Evolutionary conservation across 2,329 filamentous ascomycete genomes (phyloP), one percentile per base, ranked within the genome.

Genomic region (Penicillium sp.): DNA sequence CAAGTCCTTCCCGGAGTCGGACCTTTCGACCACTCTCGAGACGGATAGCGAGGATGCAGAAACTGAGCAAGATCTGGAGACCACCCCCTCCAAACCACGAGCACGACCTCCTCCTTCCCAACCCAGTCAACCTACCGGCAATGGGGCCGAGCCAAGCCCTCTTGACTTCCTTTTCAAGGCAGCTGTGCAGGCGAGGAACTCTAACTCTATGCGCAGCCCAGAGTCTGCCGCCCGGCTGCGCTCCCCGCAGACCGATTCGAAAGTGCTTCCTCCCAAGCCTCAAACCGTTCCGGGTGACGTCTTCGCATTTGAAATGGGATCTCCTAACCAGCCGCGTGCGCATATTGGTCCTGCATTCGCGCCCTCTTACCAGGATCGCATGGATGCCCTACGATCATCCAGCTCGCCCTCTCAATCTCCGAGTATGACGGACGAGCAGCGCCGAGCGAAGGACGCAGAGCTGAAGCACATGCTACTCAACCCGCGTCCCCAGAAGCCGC

Each of bases 91-190:
- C 2, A 77, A 78, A 35, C 72, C 63, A 59, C 75, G 55, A n/a
- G 60, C 39, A 56, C 71, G 60, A 51, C 68, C 47, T 53, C 63
- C 58, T 64, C 39, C 58, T 20, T 4, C 33, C 18, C 15, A 20
- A 18, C 15, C 15, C 7, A 2, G 15, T 20, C 32, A 15, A 35
- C 9, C 33, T 20, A 37, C 18, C 4, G 5, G 8, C 55, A 49
- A 62, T 50, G 57, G 60, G n/a, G 67, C 77, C 48, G 73, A 83
- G 20, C 57, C 58, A 55, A 67, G 51, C 81, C 90, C 91, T 1
- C 77, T 97, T 4, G 91, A 97, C 62, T 80, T 95, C 55, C 86
- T 97, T 66, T 97, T 97, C 75, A 86, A 86, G 53, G 90, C 89
- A 29, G 88, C 95, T 60, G 82, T 87, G 43, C 86, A 88, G 53